Evolutionary conservation across 352 stramenopile species (phyloP).

Genomic region (Globisporangium acanthophoron): DNA sequence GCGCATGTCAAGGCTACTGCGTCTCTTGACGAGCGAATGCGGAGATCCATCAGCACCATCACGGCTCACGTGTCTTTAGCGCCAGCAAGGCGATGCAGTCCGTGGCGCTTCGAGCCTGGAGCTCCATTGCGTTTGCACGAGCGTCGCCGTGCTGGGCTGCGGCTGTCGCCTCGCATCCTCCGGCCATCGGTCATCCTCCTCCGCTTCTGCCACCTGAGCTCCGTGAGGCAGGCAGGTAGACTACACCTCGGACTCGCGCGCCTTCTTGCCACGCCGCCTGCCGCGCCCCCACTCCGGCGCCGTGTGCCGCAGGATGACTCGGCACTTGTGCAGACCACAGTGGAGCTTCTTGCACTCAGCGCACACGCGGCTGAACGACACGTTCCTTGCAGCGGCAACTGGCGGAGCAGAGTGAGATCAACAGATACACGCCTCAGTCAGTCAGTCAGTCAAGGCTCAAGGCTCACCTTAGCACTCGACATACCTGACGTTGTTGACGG

Average conservation of each 20-base stretch:
- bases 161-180: not conserved
- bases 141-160: not conserved
- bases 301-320: constrained; percentile 59
- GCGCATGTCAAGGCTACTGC: no score
- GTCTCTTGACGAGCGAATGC: no score
- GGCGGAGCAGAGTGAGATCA: not conserved
- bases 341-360: constrained; percentile 65
- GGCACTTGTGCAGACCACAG: constrained; percentile 58
- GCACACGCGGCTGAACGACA: constrained; percentile 56
- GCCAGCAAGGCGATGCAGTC: not conserved
- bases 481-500: not conserved
- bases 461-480: constrained; percentile 4
- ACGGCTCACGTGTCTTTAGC: not conserved
- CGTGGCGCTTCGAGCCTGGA: not conserved
- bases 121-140: not conserved
- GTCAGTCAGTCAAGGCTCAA: not conserved
- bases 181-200: no score
- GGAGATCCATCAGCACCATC: no score
- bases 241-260: constrained; percentile 6
- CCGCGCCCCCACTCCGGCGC: constrained; percentile 47
- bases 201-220: no score
- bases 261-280: constrained; percentile 16
- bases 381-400: no score
- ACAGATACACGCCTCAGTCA: not conserved
- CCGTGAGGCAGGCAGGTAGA: no score